Evolutionary conservation across 179 eudicot species (phyloP).

Genomic region (Drosera spatulata): DNA sequence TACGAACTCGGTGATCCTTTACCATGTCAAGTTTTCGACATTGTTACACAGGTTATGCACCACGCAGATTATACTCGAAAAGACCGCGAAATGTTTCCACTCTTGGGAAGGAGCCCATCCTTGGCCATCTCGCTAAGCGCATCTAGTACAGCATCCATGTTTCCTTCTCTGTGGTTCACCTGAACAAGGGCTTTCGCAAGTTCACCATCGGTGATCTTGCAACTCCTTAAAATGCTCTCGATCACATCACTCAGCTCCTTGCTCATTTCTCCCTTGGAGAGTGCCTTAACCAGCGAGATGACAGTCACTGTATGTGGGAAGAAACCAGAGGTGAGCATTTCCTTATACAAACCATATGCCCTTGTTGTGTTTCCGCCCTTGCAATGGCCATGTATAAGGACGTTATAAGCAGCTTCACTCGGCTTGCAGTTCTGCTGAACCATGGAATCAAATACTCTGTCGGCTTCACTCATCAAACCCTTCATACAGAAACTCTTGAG

Average conservation of each 20-base stretch:
- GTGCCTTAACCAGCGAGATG: constrained; percentile 59
- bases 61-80: neutral
- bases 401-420: constrained; percentile 56
- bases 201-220: constrained; percentile 72
- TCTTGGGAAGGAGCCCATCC: constrained; percentile 87
- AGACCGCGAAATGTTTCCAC: constrained; percentile 13
- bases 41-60: too few relatives aligned
- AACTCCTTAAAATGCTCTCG: constrained; percentile 51
- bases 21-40: too few relatives aligned
- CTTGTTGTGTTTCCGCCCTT: constrained; percentile 52
- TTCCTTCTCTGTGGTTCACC: constrained; percentile 79
- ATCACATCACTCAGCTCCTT: constrained; percentile 53
- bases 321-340: constrained; percentile 50
- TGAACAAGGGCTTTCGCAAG: constrained; percentile 75
- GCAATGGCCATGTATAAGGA: constrained; percentile 84
- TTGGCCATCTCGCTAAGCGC: constrained; percentile 78
- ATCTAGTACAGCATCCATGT: constrained; percentile 65
- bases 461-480: constrained; percentile 92
- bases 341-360: constrained; percentile 54
- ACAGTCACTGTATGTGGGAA: constrained; percentile 65
- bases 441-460: constrained; percentile 59
- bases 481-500: constrained; percentile 93
- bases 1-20: too few relatives aligned
- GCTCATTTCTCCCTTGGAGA: constrained; percentile 50
- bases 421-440: constrained; percentile 39